Evolutionary conservation across 2,329 filamentous ascomycete genomes (phyloP), one percentile per base, ranked within the genome.

Genomic region (Tolypocladium inflatum): DNA sequence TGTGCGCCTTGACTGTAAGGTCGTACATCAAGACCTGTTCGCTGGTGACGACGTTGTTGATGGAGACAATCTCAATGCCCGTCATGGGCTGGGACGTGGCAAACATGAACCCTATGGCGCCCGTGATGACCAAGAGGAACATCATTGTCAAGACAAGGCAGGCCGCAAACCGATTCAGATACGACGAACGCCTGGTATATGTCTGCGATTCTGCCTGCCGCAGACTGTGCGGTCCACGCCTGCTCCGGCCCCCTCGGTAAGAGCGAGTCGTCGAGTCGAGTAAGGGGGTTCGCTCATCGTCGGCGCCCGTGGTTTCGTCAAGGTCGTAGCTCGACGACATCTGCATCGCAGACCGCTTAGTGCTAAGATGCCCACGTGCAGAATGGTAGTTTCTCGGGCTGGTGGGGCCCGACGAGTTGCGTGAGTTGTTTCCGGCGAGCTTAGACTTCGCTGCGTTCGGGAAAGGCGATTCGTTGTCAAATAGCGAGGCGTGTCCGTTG

Each of bases 11-110:
- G 60, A 99, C 90, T 23, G 90, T 85, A 54, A 99, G 76, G 71
- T 99, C 93, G 66, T 97, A 83, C 84, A 99, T 96, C 48, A 99
- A 81, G 70, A 97, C 92, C 71, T 96, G 90, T 71, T 96, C 90
- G 65, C 90, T 96, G 2, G 92, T 92, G 54, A 97, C 82, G 30
- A 99, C 91, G 64, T 96, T 95, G 65, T 88, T 85, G 63, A 99
- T 91, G 62, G 87, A 86, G 57, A 88, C 78, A 51, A 97, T 84
- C 62, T 88, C 80, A 59, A 97, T 89, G 62, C 89, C 85, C 33
- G 84, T 82, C 54, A 99, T 81, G 8, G 92, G 90, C 68, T 96
- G 91, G 37, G 92, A 96, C 23, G 92, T 93, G 52, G 91, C 90
- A 73, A 97, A 88, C 73, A 97, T 86, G 71, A 97, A 94, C 26